Evolutionary conservation across 2,329 filamentous ascomycete genomes (phyloP).

Genomic region (Grosmannia serpens): DNA sequence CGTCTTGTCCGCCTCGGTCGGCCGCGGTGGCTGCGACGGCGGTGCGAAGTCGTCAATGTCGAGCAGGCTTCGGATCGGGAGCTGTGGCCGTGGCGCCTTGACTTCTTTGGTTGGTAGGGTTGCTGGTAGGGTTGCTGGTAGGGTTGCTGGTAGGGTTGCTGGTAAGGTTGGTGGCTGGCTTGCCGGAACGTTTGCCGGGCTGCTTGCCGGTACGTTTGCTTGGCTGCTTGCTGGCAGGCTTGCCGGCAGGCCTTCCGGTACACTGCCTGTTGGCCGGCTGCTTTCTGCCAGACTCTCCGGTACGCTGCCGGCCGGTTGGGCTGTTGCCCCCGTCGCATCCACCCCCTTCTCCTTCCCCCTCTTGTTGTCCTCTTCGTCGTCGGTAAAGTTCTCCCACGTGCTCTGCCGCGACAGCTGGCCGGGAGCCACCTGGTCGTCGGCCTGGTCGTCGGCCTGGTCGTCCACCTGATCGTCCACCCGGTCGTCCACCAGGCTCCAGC

Average conservation of each 20-base stretch:
- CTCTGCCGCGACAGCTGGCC: conserved; percentile 23
- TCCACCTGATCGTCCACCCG: conserved; percentile 12
- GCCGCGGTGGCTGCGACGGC: conserved; percentile 22
- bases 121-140: background rate
- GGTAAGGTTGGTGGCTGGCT: background rate
- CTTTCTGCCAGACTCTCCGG: too few relatives aligned
- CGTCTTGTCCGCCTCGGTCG: conserved; percentile 32
- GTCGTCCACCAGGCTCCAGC: conserved; percentile 42
- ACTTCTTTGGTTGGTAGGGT: background rate
- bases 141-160: background rate
- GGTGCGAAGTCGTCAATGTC: conserved; percentile 13
- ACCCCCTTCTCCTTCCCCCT: background rate
- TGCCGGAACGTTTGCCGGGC: too few relatives aligned
- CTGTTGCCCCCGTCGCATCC: background rate
- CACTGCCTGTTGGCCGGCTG: too few relatives aligned
- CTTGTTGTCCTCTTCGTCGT: conserved; percentile 10
- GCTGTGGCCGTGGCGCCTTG: conserved; percentile 11
- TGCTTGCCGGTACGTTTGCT: too few relatives aligned
- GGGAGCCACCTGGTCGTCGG: conserved; percentile 18
- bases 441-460: too few relatives aligned
- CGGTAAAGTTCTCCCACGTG: conserved; percentile 27
- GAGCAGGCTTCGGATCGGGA: conserved; percentile 9
- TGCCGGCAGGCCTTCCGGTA: too few relatives aligned
- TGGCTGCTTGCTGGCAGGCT: too few relatives aligned
- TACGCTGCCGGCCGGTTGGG: too few relatives aligned